Percentiles rank a stretch among this genome's conserved stretches.
Evolutionary conservation across 2,329 filamentous ascomycete genomes (phyloP).

Genomic region (Proliferodiscus dingleyae): DNA sequence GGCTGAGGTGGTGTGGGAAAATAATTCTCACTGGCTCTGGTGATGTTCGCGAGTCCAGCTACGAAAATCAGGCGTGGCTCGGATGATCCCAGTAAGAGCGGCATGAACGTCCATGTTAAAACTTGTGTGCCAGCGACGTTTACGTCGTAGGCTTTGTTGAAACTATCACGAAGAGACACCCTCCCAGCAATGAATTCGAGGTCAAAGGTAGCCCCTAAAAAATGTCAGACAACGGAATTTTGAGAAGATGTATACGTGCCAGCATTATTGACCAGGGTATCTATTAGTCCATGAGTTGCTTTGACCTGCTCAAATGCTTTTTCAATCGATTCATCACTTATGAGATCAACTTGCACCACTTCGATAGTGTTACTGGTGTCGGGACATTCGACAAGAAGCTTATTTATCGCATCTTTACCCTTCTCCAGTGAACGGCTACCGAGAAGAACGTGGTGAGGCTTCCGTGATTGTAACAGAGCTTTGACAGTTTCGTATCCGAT

Average conservation of each 20-base stretch:
- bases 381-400: slow-evolving; percentile 30
- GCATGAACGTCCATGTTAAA: slow-evolving; percentile 32
- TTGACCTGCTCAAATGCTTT: slow-evolving; percentile 26
- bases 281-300: slow-evolving; percentile 24
- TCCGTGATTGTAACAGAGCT: slow-evolving; percentile 5
- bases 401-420: slow-evolving; percentile 35
- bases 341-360: slow-evolving; percentile 28
- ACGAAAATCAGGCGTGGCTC: slow-evolving; percentile 43
- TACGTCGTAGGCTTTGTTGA: slow-evolving; percentile 36
- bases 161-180: slow-evolving; percentile 32
- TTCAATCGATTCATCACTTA: slow-evolving; percentile 30
- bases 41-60: slow-evolving; percentile 37
- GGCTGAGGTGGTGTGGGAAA: too few relatives aligned
- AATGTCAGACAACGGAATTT: not conserved
- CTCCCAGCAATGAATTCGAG: not conserved
- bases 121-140: slow-evolving; percentile 39
- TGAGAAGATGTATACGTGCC: slow-evolving; percentile 4
- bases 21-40: slow-evolving; percentile 24
- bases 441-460: slow-evolving; percentile 35
- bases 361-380: slow-evolving; percentile 21
- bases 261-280: slow-evolving; percentile 33
- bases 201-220: not conserved
- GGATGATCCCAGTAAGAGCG: slow-evolving; percentile 38
- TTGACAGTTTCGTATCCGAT: slow-evolving; percentile 35
- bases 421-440: slow-evolving; percentile 37